Conservation (phyloP, 306 rosid genomes). For the Fagus sylvatica region DNA sequence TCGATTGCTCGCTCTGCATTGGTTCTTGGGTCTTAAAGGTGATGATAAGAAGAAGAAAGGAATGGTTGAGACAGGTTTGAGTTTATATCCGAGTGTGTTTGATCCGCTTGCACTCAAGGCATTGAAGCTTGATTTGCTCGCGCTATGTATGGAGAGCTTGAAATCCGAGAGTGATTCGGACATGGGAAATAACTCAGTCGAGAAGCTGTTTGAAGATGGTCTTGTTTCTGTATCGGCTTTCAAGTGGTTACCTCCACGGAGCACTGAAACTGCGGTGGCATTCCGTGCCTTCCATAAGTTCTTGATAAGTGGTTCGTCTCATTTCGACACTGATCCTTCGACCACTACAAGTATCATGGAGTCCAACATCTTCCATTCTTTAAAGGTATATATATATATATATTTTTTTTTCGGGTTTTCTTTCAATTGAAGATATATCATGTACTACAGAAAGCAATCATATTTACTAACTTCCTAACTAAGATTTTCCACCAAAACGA, state of each 20-base stretch:
- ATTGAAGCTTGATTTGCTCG: conserved; percentile 85
- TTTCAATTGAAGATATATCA: background rate
- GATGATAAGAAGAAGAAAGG: conserved; percentile 33
- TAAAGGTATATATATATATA: conserved; percentile 47
- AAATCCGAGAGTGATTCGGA: conserved; percentile 38
- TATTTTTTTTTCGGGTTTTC: background rate
- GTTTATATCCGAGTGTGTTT: conserved; percentile 67
- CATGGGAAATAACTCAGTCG: conserved; percentile 35
- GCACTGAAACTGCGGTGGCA: conserved; percentile 76
- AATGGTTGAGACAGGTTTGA: conserved; percentile 39
- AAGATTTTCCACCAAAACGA: background rate
- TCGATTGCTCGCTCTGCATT: conserved; percentile 79
- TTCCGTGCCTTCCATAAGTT: conserved; percentile 76
- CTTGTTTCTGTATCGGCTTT: conserved; percentile 80
- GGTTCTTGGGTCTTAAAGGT: conserved; percentile 78
- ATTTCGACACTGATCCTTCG: conserved; percentile 61
- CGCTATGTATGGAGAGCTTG: conserved; percentile 30
- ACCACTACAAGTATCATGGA: conserved; percentile 60
- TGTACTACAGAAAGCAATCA: background rate
- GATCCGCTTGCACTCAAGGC: conserved; percentile 93
- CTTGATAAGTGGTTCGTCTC: conserved; percentile 75
- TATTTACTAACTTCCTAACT: no score
- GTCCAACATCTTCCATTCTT: conserved; percentile 53
- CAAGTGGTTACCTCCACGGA: conserved; percentile 84
- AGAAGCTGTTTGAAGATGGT: conserved; percentile 72